Evolutionary conservation across 2,329 filamentous ascomycete genomes (phyloP).

Genomic region (Malbranchea zuffiana): DNA sequence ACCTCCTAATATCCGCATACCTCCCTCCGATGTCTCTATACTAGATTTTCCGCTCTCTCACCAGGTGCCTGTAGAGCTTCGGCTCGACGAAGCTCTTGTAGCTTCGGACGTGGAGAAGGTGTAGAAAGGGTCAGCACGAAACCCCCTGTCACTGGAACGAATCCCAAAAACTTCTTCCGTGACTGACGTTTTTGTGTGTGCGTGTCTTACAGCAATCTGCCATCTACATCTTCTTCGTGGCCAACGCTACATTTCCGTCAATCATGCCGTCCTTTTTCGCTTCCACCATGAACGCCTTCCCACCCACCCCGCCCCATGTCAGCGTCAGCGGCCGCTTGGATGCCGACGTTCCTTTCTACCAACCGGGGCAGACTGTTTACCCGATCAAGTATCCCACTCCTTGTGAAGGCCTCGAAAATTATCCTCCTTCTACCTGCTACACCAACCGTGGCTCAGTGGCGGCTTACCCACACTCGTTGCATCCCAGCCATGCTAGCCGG

Average conservation of each 20-base stretch:
- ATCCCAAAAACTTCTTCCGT: conserved; percentile 6
- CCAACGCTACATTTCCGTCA: conserved; percentile 18
- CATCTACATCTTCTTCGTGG: conserved; percentile 32
- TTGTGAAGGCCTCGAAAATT: conserved; percentile 38
- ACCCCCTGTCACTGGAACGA: conserved; percentile 20
- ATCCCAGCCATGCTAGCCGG: conserved; percentile 24
- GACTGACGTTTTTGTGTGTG: conserved; percentile 1
- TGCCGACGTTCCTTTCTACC: conserved; percentile 30
- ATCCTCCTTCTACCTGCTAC: conserved; percentile 28
- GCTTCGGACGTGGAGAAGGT: conserved; percentile 30
- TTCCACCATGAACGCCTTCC: conserved; percentile 31
- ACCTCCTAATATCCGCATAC: background rate
- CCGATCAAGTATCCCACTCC: conserved; percentile 35
- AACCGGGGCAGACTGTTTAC: conserved; percentile 27
- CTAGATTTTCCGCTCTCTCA: conserved; percentile 26
- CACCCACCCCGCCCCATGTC: conserved; percentile 34
- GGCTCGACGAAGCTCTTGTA: conserved; percentile 31
- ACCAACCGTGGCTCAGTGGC: conserved; percentile 28
- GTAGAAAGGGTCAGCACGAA: conserved; percentile 26
- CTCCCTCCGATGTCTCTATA: conserved; percentile 29
- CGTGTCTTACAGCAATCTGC: conserved; percentile 1
- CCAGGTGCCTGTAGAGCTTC: conserved; percentile 24
- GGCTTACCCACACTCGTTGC: conserved; percentile 22
- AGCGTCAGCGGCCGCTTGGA: conserved; percentile 29
- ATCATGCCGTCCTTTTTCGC: conserved; percentile 36